Base-by-base conservation (phyloP, 495 filamentous ascomycete genomes). In the Hypoxylon fuscum region DNA sequence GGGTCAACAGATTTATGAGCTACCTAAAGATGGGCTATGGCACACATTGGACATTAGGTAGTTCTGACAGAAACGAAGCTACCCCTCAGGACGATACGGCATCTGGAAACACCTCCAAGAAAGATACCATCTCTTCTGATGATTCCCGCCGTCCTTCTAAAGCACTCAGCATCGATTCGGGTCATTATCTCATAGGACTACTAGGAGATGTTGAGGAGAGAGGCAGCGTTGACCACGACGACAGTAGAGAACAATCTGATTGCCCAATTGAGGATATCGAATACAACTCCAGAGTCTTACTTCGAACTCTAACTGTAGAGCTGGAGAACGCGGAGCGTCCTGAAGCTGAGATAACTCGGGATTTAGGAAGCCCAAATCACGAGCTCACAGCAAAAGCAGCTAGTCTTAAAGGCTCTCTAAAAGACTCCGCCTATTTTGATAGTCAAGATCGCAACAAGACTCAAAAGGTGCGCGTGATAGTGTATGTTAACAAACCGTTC, bases 401-500 rank as follows among this genome's bases (percentile, higher is more conserved):
- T 44, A 40, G 23, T 50, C 64, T 44, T 21, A 56, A 44, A 47
- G 64, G 38, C 51, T 63, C 46, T 48, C 62, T 23, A 27, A 55
- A 67, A 12, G n/a, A 66, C 20, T 40, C 35, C 12, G 44, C 64
- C 4, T 62, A 66, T 9, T 76, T 79, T 50, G 75, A 79, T 57
- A 77, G 69, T 37, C 80, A 81, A 58, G 80, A 84, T 51, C 71
- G 69, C 44, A 81, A 81, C 61, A 83, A 82, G 53, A 76, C 75
- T 7, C 73, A 83, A 43, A 81, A 84, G 56, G 74, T 95, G 20
- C 85, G 87, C 20, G 90, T 90, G 4, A 83, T 96, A 2, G 84
- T 96, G 42, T 86, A 85, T 54, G 75, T 78, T 76, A 87, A 91
- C 65, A 85, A 84, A 69, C 95, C 95, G 2, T 97, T 98, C 75